Conservation (phyloP, 192 early-diverging fungal species). For the Allomyces javanicus region DNA sequence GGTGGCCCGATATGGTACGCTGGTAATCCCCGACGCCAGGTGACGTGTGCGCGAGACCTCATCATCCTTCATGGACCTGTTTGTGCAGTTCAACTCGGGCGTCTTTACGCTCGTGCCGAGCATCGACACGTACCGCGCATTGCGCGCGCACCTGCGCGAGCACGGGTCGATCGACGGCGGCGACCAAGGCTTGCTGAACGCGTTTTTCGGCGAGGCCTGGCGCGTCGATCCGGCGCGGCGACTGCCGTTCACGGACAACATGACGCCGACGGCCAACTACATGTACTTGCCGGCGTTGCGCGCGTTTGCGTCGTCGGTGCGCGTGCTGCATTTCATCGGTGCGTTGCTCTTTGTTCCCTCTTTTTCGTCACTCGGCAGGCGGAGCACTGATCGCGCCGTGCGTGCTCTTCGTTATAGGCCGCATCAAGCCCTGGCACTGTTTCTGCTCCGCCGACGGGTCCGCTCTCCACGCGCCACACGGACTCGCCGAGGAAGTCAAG, state of each 20-base stretch:
- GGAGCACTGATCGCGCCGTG: too few species aligned
- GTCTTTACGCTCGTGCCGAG: constrained; percentile 59
- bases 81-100: constrained; percentile 74
- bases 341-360: neutral
- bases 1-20: constrained; percentile 60
- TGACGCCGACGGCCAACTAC: constrained; percentile 59
- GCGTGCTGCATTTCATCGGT: neutral
- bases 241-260: constrained; percentile 80
- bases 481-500: neutral
- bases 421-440: neutral
- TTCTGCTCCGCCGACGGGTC: too few species aligned
- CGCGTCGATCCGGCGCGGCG: constrained; percentile 29
- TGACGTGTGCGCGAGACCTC: neutral
- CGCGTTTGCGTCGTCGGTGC: neutral
- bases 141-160: constrained; percentile 10
- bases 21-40: neutral
- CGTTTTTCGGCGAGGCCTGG: constrained; percentile 63
- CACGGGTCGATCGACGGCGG: constrained; percentile 30
- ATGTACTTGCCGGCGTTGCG: constrained; percentile 16
- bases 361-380: too few species aligned
- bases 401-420: too few species aligned
- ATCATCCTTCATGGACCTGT: too few species aligned
- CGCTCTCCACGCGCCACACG: neutral
- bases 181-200: constrained; percentile 89
- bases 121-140: constrained; percentile 21